Evolutionary conservation across 1,284 basidiomycete species (phyloP).

Genomic region (Thecaphora thlaspeos): DNA sequence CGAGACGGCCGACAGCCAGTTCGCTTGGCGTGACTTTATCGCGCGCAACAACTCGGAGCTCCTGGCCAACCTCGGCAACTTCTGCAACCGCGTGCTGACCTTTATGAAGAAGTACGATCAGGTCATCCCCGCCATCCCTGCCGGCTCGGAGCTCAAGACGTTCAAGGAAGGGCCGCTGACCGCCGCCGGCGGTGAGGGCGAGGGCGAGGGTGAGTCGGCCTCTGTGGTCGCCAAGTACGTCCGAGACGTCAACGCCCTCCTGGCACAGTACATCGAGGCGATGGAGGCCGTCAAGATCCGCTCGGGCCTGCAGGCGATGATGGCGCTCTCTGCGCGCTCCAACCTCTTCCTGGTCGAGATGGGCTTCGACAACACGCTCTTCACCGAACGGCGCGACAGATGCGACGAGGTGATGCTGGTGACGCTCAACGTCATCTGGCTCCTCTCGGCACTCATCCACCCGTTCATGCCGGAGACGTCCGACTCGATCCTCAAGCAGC

Average conservation of each 20-base stretch:
- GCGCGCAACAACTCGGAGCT: slow-evolving; percentile 90
- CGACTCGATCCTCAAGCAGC: slow-evolving; percentile 76
- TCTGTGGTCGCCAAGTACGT: slow-evolving; percentile 64
- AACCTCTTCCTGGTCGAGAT: slow-evolving; percentile 92
- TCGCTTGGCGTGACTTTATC: slow-evolving; percentile 96
- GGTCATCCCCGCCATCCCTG: slow-evolving; percentile 63
- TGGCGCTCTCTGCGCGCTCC: slow-evolving; percentile 86
- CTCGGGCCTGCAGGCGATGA: slow-evolving; percentile 78
- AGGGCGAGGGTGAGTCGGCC: slow-evolving; percentile 21
- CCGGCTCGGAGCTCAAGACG: slow-evolving; percentile 34
- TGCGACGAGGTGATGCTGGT: slow-evolving; percentile 85
- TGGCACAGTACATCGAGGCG: slow-evolving; percentile 77
- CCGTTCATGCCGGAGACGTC: slow-evolving; percentile 96
- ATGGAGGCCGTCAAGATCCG: slow-evolving; percentile 93
- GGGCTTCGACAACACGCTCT: slow-evolving; percentile 85
- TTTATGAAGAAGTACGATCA: slow-evolving; percentile 86
- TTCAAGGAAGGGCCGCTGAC: slow-evolving; percentile 28
- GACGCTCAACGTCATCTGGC: slow-evolving; percentile 89
- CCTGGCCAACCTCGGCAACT: slow-evolving; percentile 96
- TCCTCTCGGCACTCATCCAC: slow-evolving; percentile 78
- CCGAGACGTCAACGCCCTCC: slow-evolving; percentile 73
- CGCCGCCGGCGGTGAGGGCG: slow-evolving; percentile 19
- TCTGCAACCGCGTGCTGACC: slow-evolving; percentile 91
- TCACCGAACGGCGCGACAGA: slow-evolving; percentile 75
- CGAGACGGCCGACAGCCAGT: slow-evolving; percentile 90